These are phyloP conservation scores for Sporothrix phasma DNA, from an alignment of 2,329 filamentous ascomycete genomes.

Conservation along the genomic window DNA sequence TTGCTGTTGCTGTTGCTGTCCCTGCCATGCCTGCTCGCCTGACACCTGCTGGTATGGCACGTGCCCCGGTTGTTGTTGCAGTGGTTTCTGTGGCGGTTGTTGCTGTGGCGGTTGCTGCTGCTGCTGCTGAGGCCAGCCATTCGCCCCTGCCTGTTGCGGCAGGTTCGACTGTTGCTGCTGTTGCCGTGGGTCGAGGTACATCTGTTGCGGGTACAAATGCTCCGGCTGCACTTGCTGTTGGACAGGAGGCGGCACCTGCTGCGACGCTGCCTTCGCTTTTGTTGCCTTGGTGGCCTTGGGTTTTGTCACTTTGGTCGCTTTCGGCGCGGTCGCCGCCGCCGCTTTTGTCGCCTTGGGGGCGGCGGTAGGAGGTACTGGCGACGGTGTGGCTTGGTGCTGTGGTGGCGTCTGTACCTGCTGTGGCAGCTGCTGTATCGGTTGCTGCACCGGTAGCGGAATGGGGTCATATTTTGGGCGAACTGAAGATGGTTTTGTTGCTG, in stretches of 20 bases:
- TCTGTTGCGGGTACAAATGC: slow-evolving; percentile 10
- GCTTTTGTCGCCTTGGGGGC: not conserved
- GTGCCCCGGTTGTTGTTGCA: not conserved
- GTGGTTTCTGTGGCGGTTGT: no score
- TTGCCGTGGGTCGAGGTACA: slow-evolving; percentile 2
- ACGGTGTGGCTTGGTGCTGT: not conserved
- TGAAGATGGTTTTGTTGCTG: slow-evolving; percentile 5
- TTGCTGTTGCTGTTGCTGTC: not conserved
- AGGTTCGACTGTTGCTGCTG: slow-evolving; percentile 5
- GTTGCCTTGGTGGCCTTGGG: slow-evolving; percentile 4
- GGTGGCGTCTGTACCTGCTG: not conserved
- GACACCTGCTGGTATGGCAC: not conserved
- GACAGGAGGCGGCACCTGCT: not conserved
- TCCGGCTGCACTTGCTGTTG: not conserved
- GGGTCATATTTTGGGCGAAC: not conserved
- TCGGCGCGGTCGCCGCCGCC: not conserved
- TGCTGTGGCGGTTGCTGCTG: not conserved
- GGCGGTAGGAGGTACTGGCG: not conserved
- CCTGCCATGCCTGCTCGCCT: not conserved
- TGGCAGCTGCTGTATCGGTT: slow-evolving; percentile 7
- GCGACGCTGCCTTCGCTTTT: not conserved
- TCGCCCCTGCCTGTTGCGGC: not conserved
- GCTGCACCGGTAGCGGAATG: no score
- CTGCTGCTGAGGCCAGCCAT: slow-evolving; percentile 11
- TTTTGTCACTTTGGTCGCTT: slow-evolving; percentile 7